phyloP scores from a whole-genome alignment of 768 basidiomycete genomes.

The Rhizopogon rudus region DNA sequence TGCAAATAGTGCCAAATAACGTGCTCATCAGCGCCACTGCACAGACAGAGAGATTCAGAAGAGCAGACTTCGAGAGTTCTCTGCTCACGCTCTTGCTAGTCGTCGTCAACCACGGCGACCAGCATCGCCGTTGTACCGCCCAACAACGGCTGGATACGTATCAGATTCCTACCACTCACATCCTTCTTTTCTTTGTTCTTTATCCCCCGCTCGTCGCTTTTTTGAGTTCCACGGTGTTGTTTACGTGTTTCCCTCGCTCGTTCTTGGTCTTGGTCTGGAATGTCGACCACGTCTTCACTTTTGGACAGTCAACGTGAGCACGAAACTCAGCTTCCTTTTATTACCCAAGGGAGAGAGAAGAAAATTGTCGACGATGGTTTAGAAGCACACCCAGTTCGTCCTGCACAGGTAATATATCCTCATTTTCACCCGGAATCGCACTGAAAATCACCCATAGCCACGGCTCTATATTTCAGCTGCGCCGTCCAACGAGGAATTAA shows the following conservation, averaged over 20 bases:
- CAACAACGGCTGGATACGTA: slow-evolving; percentile 4
- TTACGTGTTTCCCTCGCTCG: slow-evolving; percentile 32
- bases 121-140: slow-evolving; percentile 5
- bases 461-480: slow-evolving; percentile 44
- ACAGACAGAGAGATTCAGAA: background rate
- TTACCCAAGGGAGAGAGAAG: slow-evolving; percentile 41
- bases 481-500: slow-evolving; percentile 21
- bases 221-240: slow-evolving; percentile 12
- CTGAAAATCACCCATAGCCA: slow-evolving; percentile 29
- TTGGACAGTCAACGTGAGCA: slow-evolving; percentile 36
- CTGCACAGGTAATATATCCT: background rate
- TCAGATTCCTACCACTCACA: background rate
- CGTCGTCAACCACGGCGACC: slow-evolving; percentile 26
- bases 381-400: slow-evolving; percentile 23
- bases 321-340: slow-evolving; percentile 22
- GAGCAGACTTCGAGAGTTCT: slow-evolving; percentile 19
- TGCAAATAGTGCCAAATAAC: slow-evolving; percentile 18
- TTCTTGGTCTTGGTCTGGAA: slow-evolving; percentile 34
- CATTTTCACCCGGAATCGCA: background rate
- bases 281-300: slow-evolving; percentile 35
- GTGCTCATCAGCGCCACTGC: background rate
- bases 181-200: slow-evolving; percentile 16
- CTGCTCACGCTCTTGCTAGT: slow-evolving; percentile 25
- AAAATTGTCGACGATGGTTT: slow-evolving; percentile 49
- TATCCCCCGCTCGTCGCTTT: slow-evolving; percentile 10